A percentile compares a stretch with the other conserved stretches of the same genome.
phyloP scores from a whole-genome alignment of 2,329 filamentous ascomycete genomes.

The Colletotrichum cuscutae region DNA sequence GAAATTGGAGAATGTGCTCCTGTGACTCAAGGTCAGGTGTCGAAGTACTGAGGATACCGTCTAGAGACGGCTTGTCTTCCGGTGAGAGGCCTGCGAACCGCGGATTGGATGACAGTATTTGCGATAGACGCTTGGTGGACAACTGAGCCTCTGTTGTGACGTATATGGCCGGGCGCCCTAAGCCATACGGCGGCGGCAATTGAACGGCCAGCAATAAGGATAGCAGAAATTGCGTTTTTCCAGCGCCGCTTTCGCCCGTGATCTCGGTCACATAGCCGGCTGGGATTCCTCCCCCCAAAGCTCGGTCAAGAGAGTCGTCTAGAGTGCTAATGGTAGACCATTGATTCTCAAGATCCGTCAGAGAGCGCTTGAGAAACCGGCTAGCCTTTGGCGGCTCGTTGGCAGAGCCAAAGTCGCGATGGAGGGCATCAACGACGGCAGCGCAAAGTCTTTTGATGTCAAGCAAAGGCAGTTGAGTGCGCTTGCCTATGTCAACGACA shows the following conservation, averaged over 20 bases:
- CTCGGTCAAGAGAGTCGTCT: slow-evolving; percentile 75
- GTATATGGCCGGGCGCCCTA: slow-evolving; percentile 83
- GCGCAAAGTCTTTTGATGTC: slow-evolving; percentile 81
- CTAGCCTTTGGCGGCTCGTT: neutral
- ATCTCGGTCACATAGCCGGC: slow-evolving; percentile 87
- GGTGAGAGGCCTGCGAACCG: slow-evolving; percentile 55
- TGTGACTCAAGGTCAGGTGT: slow-evolving; percentile 93
- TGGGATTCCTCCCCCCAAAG: slow-evolving; percentile 82
- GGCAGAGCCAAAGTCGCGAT: slow-evolving; percentile 62
- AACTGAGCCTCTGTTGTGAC: slow-evolving; percentile 92
- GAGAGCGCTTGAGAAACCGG: slow-evolving; percentile 17
- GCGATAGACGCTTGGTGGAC: slow-evolving; percentile 81
- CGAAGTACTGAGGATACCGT: slow-evolving; percentile 81
- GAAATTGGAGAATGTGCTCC: slow-evolving; percentile 93
- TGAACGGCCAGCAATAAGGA: slow-evolving; percentile 86
- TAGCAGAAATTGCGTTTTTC: slow-evolving; percentile 94
- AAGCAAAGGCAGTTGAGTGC: slow-evolving; percentile 81
- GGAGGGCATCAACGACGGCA: slow-evolving; percentile 74
- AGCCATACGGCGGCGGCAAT: slow-evolving; percentile 77
- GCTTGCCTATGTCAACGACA: slow-evolving; percentile 83
- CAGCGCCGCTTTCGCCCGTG: slow-evolving; percentile 90
- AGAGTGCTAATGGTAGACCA: slow-evolving; percentile 79
- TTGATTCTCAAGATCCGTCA: slow-evolving; percentile 25
- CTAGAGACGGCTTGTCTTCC: slow-evolving; percentile 68
- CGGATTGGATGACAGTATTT: slow-evolving; percentile 78